A percentile compares a stretch with the other conserved stretches of the same genome.
phyloP scores from a whole-genome alignment of 1,139 yeast species.

The Saccharomyces hybrid region DNA sequence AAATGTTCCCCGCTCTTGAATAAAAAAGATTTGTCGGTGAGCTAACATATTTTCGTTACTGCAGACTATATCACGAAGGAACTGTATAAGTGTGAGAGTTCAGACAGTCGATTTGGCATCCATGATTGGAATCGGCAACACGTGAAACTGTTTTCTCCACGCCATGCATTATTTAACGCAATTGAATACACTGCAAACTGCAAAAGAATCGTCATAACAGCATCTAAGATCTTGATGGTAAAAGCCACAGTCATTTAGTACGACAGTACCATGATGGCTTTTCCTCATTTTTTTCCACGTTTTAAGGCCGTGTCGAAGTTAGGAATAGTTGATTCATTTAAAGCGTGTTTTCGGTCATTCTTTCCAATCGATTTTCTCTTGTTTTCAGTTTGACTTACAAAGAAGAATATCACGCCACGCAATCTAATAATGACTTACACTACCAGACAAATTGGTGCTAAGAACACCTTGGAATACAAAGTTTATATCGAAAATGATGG shows the following conservation, averaged over 20 bases:
- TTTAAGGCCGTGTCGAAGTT: neutral
- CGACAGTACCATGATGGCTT: neutral
- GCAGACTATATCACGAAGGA: too few species aligned
- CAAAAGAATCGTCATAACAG: neutral
- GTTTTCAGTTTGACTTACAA: neutral
- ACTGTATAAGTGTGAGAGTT: too few species aligned
- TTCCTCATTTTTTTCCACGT: neutral
- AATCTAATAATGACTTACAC: conserved; percentile 51
- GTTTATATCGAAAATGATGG: conserved; percentile 67
- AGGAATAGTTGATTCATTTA: neutral
- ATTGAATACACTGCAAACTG: neutral
- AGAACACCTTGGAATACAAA: conserved; percentile 85
- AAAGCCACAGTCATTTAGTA: neutral
- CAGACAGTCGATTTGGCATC: too few species aligned
- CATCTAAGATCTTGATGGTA: neutral
- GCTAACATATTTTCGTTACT: too few species aligned
- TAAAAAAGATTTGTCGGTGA: too few species aligned
- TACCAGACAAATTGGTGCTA: conserved; percentile 84
- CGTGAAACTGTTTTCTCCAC: too few species aligned
- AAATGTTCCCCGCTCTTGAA: too few species aligned
- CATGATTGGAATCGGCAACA: too few species aligned
- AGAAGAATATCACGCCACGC: neutral
- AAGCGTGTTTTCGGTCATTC: neutral
- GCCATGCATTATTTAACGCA: neutral
- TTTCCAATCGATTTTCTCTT: neutral